A percentile compares a stretch with the other conserved stretches of the same genome.
Evolutionary conservation across 345 rosid species (phyloP).

Genomic region (Murraya paniculata): DNA sequence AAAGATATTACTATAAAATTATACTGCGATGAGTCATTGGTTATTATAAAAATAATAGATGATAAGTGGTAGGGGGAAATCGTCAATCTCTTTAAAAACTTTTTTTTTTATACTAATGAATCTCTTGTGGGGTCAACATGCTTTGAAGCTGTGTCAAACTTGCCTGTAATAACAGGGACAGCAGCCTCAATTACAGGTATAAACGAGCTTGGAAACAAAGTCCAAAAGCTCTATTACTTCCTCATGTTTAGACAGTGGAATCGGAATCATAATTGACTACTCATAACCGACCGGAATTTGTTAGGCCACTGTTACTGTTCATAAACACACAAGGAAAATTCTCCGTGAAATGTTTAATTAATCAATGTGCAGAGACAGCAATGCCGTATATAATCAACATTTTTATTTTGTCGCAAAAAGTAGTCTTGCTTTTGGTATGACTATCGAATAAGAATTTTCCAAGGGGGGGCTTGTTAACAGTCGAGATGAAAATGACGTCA

Average conservation of each 20-base stretch:
- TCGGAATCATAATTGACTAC: background rate
- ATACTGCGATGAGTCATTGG: too few relatives aligned
- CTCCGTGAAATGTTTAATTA: background rate
- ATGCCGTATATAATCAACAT: background rate
- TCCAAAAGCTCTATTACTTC: background rate
- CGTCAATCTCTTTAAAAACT: too few relatives aligned
- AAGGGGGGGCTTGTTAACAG: slow-evolving; percentile 10
- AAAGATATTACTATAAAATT: too few relatives aligned
- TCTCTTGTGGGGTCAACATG: background rate
- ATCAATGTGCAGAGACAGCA: background rate
- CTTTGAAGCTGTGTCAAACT: too few relatives aligned
- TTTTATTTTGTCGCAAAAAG: background rate
- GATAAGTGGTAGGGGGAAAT: too few relatives aligned
- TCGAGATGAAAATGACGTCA: slow-evolving; percentile 9
- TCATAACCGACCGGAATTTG: background rate
- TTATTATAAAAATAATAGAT: too few relatives aligned
- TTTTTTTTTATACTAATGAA: background rate
- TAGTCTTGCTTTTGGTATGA: background rate
- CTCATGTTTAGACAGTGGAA: background rate
- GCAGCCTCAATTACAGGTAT: background rate
- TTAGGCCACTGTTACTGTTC: background rate
- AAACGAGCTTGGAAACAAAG: background rate
- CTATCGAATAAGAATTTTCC: background rate
- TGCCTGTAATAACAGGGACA: background rate
- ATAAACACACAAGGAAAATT: background rate